These are phyloP conservation scores for Chaetothyriales sp. DNA, from an alignment of 2,329 filamentous ascomycete species.

Conservation along the genomic window DNA sequence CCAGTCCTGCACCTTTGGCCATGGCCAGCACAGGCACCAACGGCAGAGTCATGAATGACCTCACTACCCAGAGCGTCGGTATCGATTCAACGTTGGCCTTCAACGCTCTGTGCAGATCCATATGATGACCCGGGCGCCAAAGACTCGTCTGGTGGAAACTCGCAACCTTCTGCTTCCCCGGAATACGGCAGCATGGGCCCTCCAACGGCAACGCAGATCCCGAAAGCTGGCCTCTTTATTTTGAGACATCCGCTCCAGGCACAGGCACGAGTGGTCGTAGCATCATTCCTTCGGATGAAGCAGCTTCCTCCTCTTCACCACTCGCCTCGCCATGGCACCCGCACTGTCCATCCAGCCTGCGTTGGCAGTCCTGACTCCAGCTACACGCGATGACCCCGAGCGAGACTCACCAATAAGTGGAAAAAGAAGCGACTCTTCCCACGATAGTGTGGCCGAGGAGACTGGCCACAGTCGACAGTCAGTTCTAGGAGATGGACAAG, in stretches of 20 bases:
- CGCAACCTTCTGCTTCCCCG: background rate
- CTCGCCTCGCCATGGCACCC: background rate
- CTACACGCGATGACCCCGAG: background rate
- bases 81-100: no score
- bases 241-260: background rate
- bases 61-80: no score
- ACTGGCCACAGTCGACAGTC: background rate
- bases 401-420: background rate
- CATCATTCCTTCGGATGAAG: background rate
- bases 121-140: conserved; percentile 16
- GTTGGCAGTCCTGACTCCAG: background rate
- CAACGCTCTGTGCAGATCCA: background rate
- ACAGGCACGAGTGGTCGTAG: background rate
- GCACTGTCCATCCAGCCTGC: background rate
- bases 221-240: background rate
- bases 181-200: background rate
- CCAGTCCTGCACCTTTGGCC: no score
- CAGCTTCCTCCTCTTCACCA: background rate
- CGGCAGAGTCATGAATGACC: no score
- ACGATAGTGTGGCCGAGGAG: background rate
- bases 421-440: background rate
- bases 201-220: background rate
- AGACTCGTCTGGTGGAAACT: background rate
- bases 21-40: no score
- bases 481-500: background rate